Percentiles rank a stretch among this genome's conserved stretches.
phyloP scores from a whole-genome alignment of 768 basidiomycete species.

The Inosperma sp. region DNA sequence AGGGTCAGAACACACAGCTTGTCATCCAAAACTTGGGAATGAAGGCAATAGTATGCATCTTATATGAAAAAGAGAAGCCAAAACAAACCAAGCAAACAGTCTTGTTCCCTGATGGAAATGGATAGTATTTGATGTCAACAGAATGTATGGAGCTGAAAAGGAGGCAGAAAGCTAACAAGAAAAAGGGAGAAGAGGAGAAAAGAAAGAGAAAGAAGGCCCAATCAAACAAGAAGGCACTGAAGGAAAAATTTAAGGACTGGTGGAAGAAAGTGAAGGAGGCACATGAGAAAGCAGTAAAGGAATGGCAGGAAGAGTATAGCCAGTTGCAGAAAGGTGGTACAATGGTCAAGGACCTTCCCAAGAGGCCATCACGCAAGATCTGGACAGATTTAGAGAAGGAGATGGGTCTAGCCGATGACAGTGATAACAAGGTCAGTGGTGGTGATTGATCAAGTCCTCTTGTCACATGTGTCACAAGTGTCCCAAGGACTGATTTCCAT shows the following conservation, averaged over 20 bases:
- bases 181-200: slow-evolving; percentile 7
- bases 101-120: slow-evolving; percentile 12
- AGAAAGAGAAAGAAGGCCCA: slow-evolving; percentile 7
- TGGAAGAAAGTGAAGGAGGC: background rate
- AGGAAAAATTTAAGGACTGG: background rate
- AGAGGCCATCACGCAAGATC: background rate
- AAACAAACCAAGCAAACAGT: slow-evolving; percentile 9
- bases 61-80: slow-evolving; percentile 17
- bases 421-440: slow-evolving; percentile 1
- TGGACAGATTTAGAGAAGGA: slow-evolving; percentile 2
- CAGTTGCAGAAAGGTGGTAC: background rate
- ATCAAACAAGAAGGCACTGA: slow-evolving; percentile 3
- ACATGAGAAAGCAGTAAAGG: background rate
- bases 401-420: background rate
- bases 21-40: slow-evolving; percentile 20
- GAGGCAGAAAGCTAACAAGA: background rate
- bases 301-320: slow-evolving; percentile 4
- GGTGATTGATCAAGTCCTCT: background rate
- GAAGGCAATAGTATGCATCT: slow-evolving; percentile 10
- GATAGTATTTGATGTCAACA: slow-evolving; percentile 6
- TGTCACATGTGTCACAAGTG: slow-evolving; percentile 3
- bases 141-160: slow-evolving; percentile 4
- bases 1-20: slow-evolving; percentile 16
- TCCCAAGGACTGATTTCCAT: slow-evolving; percentile 3
- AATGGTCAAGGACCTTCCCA: slow-evolving; percentile 7